Percentiles rank a stretch among this genome's conserved stretches.
phyloP scores from a whole-genome alignment of 345 rosid species.

The Sonneratia alba region DNA sequence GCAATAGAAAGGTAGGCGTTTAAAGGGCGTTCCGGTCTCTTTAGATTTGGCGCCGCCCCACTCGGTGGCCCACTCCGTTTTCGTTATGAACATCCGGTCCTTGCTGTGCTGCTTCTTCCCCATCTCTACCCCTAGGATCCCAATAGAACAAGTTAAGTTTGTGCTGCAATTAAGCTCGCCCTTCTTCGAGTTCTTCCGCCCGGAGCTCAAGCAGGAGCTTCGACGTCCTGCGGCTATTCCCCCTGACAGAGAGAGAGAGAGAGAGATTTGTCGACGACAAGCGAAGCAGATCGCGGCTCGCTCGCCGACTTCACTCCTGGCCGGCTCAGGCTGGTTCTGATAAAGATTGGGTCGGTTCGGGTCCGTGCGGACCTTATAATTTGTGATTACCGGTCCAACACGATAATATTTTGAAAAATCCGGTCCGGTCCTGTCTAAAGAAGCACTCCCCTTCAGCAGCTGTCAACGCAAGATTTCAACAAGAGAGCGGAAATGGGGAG shows the following conservation, averaged over 20 bases:
- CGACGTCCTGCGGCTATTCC: background rate
- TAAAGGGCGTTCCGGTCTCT: constrained; percentile 65
- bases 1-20: constrained; percentile 91
- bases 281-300: background rate
- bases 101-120: constrained; percentile 99
- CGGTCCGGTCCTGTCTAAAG: constrained; percentile 1
- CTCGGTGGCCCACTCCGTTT: constrained; percentile 96
- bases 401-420: background rate
- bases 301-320: background rate
- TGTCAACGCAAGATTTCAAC: background rate
- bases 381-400: background rate
- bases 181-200: background rate
- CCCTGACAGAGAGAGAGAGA: background rate
- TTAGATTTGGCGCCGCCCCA: constrained; percentile 98
- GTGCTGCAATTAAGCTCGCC: background rate
- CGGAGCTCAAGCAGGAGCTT: background rate
- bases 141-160: background rate
- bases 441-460: background rate
- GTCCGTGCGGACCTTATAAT: background rate
- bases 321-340: background rate
- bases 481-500: constrained; percentile 11
- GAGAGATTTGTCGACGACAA: background rate
- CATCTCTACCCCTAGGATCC: constrained; percentile 24
- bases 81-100: constrained; percentile 91
- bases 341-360: background rate